Evolutionary conservation across 352 stramenopile species (phyloP).

Genomic region (Globisporangium barbulae): DNA sequence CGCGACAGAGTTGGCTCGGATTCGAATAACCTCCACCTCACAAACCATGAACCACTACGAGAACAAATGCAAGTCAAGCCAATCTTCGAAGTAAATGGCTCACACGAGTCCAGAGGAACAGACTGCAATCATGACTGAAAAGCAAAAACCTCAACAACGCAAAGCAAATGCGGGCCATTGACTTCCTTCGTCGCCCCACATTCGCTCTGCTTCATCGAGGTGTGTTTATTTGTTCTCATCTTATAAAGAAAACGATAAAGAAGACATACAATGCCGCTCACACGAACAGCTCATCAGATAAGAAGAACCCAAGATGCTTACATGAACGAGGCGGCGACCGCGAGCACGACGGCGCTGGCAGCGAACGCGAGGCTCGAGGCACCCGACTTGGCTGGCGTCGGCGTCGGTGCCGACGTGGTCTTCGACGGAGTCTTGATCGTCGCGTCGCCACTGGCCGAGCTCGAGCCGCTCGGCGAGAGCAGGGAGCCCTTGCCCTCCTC

Average conservation of each 20-base stretch:
- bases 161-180: not conserved
- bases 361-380: conserved; percentile 10
- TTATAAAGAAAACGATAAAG: not conserved
- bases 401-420: not conserved
- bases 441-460: not conserved
- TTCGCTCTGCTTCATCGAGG: not conserved
- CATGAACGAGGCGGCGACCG: conserved; percentile 15
- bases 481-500: not conserved
- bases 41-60: no score
- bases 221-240: not conserved
- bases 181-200: not conserved
- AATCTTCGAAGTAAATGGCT: no score
- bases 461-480: conserved; percentile 8
- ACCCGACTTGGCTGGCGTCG: conserved; percentile 3
- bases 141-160: not conserved
- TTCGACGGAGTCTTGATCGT: not conserved
- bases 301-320: not conserved
- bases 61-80: no score
- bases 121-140: not conserved
- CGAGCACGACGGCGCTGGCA: conserved; percentile 7
- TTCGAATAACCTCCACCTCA: no score
- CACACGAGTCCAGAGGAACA: no score
- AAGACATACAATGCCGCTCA: not conserved
- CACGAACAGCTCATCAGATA: not conserved
- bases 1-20: no score